Conservation (phyloP, 768 basidiomycete species). For the Dioszegia aurantiaca region DNA sequence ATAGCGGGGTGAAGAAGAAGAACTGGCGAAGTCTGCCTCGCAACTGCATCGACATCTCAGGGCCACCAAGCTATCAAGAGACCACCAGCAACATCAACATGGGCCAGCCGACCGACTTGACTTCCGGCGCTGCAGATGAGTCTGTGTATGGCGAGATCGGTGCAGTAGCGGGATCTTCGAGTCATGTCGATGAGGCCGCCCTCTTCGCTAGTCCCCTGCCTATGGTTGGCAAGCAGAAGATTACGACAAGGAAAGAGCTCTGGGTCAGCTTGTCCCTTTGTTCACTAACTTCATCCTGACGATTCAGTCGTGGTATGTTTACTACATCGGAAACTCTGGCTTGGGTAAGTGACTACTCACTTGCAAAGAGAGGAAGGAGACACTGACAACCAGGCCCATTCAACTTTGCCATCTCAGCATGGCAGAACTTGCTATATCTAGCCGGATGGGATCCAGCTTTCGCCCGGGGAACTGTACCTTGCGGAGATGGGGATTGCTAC, state of each 20-base stretch:
- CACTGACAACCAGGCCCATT: slow-evolving; percentile 31
- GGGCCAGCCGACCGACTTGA: background rate
- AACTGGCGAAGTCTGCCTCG: no score
- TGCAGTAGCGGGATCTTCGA: background rate
- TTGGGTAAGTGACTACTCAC: slow-evolving; percentile 22
- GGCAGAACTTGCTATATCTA: slow-evolving; percentile 43
- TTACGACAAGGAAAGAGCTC: slow-evolving; percentile 40
- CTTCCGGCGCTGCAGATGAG: background rate
- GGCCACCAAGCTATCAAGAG: no score
- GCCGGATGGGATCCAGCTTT: slow-evolving; percentile 46
- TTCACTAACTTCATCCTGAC: background rate
- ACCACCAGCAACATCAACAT: background rate
- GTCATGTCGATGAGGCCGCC: slow-evolving; percentile 31
- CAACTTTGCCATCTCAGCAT: slow-evolving; percentile 46
- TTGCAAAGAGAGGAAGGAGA: background rate
- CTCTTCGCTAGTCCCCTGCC: slow-evolving; percentile 41
- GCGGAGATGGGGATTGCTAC: slow-evolving; percentile 39
- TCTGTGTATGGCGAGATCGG: background rate
- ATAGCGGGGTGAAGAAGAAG: no score
- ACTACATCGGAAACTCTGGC: slow-evolving; percentile 42
- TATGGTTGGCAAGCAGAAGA: slow-evolving; percentile 36
- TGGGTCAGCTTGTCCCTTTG: slow-evolving; percentile 32
- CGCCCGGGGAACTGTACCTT: slow-evolving; percentile 30
- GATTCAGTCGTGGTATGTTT: slow-evolving; percentile 42
- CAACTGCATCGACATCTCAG: no score